Percentiles rank a stretch among this genome's conserved stretches.
Conservation (phyloP, 306 rosid species). For the Dryas alaskensis region DNA sequence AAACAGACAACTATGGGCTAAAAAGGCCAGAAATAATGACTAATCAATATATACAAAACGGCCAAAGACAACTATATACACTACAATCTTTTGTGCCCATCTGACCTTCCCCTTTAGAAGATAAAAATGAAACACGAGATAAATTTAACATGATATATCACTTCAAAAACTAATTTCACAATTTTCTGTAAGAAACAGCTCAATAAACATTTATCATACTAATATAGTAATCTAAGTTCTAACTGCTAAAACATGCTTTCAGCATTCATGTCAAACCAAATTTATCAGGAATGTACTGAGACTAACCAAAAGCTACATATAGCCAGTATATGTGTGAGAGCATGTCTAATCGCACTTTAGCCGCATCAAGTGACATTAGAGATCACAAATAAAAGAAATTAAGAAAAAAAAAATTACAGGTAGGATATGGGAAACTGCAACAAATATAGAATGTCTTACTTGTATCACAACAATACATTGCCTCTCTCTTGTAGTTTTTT, state of each 20-base stretch:
- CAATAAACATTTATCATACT: not conserved
- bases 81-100: not conserved
- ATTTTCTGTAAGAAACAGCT: too few relatives aligned
- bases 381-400: slow-evolving; percentile 8
- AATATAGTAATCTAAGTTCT: not conserved
- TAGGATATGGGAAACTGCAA: not conserved
- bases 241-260: not conserved
- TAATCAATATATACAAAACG: not conserved
- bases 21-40: not conserved
- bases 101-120: not conserved
- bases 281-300: not conserved
- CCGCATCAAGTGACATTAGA: not conserved
- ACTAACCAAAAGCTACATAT: not conserved
- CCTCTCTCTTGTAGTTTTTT: slow-evolving; percentile 41
- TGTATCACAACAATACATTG: slow-evolving; percentile 55
- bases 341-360: not conserved
- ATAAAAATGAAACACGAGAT: not conserved
- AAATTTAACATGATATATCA: too few relatives aligned
- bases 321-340: not conserved
- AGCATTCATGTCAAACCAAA: not conserved
- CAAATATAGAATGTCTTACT: slow-evolving; percentile 42
- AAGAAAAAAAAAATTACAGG: not conserved
- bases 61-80: not conserved
- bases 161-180: too few relatives aligned
- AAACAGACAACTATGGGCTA: too few relatives aligned